Percentiles rank a stretch among this genome's conserved stretches.
Evolutionary conservation across 768 basidiomycete species (phyloP).

Genomic region (Auriscalpium vulgare): DNA sequence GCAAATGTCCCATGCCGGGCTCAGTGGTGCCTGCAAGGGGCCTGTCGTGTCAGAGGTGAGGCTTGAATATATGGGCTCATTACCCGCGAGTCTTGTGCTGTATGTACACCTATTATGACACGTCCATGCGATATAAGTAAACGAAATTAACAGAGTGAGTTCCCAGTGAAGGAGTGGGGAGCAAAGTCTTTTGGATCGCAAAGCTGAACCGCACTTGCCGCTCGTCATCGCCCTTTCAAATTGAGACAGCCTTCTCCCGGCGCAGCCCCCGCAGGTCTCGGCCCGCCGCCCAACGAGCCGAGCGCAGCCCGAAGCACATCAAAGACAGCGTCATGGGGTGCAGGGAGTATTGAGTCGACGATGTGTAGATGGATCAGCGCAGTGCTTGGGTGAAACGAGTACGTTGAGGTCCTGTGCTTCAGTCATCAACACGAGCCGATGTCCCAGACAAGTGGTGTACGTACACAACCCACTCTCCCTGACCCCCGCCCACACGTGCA

Average conservation of each 20-base stretch:
- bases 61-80: too few species aligned
- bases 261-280: not conserved
- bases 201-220: too few species aligned
- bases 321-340: slow-evolving; percentile 65
- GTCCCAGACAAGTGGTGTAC: slow-evolving; percentile 22
- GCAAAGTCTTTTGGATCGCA: too few species aligned
- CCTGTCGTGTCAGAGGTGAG: too few species aligned
- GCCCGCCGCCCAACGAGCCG: not conserved
- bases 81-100: too few species aligned
- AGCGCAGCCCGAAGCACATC: slow-evolving; percentile 42
- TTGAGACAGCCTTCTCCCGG: not conserved
- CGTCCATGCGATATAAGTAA: too few species aligned
- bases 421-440: not conserved
- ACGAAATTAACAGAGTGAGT: too few species aligned
- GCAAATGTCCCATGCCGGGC: too few species aligned
- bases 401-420: slow-evolving; percentile 53
- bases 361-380: slow-evolving; percentile 59
- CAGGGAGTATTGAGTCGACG: slow-evolving; percentile 71
- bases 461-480: slow-evolving; percentile 69
- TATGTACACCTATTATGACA: too few species aligned
- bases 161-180: too few species aligned
- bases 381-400: slow-evolving; percentile 59
- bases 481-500: slow-evolving; percentile 54
- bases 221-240: not conserved
- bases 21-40: too few species aligned